Evolutionary conservation across 176 grass and related monocot species (phyloP), one percentile per base, ranked within the genome.

Genomic region (Oryza coarctata): DNA sequence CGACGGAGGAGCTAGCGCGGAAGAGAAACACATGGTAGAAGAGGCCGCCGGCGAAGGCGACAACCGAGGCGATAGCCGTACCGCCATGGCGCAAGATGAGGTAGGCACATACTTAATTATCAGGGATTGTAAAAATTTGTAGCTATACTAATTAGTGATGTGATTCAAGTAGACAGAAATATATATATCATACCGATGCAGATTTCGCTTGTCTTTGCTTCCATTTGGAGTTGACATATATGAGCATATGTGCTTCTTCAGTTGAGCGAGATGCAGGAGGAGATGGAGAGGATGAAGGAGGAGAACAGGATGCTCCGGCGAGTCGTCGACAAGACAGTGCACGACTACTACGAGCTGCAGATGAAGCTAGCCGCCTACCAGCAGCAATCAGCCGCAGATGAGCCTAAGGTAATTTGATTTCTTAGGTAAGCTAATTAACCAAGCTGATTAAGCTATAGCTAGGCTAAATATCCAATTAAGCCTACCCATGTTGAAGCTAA

Each of bases 221-320:
- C 68, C 25, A 3, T 25, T 58, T 18, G 29, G 12, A 13, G 12
- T 49, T 52, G 25, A 26, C 28, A 22, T 65, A 22, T 2, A 10
- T 52, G 1, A 8, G 18, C 49, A 2, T 63, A 13, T 73, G 10
- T 50, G 15, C 78, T 34, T 78, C n/a, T 82, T 15, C 81, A 98
- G 96, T 61, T 95, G 64, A 80, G 82, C 79, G 50, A 62, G 79
- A 82, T 95, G 76, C 93, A 99, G 82, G 82, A 81, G 27, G 87
- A 93, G 86, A 90, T 99, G 88, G 89, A 92, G 85, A 90, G 84
- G 43, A 86, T 99, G 87, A 93, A 92, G 87, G 88, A 94, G 73
- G 96, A 99, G 80, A 99, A 99, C 85, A 55, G 36, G 85, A 60
- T 87, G 44, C 89, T 95, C 73, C 84, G 72, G 74, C 84, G 71